Base-by-base conservation (phyloP, 2,329 filamentous ascomycete species). In the Aureobasidium sp. region DNA sequence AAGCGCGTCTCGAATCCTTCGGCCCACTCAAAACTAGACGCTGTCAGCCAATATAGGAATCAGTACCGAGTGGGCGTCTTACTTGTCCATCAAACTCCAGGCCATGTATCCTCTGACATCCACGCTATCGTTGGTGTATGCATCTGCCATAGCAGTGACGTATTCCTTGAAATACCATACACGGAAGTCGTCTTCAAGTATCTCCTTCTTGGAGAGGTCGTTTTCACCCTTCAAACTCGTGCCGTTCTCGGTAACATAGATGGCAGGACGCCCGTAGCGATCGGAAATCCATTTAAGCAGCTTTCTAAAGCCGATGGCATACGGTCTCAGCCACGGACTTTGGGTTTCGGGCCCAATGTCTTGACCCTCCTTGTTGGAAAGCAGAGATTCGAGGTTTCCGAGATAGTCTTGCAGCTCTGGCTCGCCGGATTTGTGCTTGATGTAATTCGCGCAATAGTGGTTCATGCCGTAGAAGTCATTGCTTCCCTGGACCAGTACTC, bases 181-280 rank as follows among this genome's bases (percentile, higher is more conserved):
- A 25, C 91, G 84, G 81, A 95, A 93, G 67, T 91, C 87, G 73
- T 96, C 91, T 63, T 93, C 78, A 51, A 95, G 78, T 64, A 94
- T 85, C 75, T 89, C 69, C 65, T 90, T 85, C 27, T 84, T 74
- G 1, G 85, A 77, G 71, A 93, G 77, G 65, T 92, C 86, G 71
- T 90, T 92, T 79, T 96, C 91, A 12, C 64, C 64, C 57, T 91
- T 90, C 72, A 95, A 75, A 69, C 87, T 90, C 6, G 90, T 95
- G 39, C 91, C 91, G 74, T 91, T 95, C 79, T 96, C 91, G 0
- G 91, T 95, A 61, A 94, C 88, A 73, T 91, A 93, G 76, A 95
- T 92, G 41, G 91, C 90, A 67, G 83, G 60, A 9, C 51, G 78
- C 41, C 81, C 82, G 75, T 95, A 95, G 27, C 91, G 84, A 71